Evolutionary conservation across 163 green algal genomes (phyloP), one percentile per base, ranked within the genome.

Genomic region (Scenedesmus sp.): DNA sequence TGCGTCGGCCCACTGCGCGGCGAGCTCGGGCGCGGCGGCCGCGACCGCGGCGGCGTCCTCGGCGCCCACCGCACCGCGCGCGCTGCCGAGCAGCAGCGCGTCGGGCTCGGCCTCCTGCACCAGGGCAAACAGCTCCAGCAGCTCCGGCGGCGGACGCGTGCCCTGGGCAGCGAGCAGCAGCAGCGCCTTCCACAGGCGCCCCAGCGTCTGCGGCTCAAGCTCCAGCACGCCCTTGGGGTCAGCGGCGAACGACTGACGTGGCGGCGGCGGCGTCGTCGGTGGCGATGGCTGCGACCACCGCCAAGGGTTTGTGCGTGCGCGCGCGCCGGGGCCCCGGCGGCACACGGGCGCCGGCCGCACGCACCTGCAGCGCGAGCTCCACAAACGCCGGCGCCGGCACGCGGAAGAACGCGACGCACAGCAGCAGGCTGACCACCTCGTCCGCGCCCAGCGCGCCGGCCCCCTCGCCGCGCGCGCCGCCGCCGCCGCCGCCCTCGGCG

Each of bases 171-270:
- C 13, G 47, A 80, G 44, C 72, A 80, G 72, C 72, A 80, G 45
- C 72, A 71, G 57, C 17, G 72, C 72, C 31, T 64, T 70, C 58
- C 47, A 64, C 58, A 80, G 45, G 29, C 57, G 58, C 4, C 24
- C 28, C 29, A 80, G 47, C 39, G 63, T 60, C 11, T 47, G 36
- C 1, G 53, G 54, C 39, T 80, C 60, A 20, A 71, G 20, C 18
- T 63, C 60, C 9, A 63, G 44, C 29, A 72, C 11, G 50, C n/a
- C 60, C 4, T 71, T 14, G 28, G 18, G 17, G 22, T 29, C 56
- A 3, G 24, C 54, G 22, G 33, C 67, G 10, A 65, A 31, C 15
- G 51, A 31, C 67, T 76, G 24, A 10, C 7, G 39, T 10, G 39
- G 60, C 31, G 28, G 60, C 60, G 24, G 60, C 60, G 39, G 57